Evolutionary conservation across 2,329 filamentous ascomycete species (phyloP).

Genomic region (Alternaria sp.): DNA sequence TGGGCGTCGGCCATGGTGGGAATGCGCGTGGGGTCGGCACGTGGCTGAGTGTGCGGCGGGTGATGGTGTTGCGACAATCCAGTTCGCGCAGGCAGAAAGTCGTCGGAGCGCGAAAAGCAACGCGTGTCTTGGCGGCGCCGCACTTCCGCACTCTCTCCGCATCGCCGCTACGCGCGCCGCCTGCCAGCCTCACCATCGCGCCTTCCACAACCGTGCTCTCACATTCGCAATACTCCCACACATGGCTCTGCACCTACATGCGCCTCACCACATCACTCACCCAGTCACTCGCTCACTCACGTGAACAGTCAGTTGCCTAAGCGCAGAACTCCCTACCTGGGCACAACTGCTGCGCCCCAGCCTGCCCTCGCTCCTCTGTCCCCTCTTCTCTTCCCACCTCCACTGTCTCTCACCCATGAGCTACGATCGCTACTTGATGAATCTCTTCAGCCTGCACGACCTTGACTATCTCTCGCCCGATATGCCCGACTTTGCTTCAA

Average conservation of each 20-base stretch:
- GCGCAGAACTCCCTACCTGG: not conserved
- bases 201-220: not conserved
- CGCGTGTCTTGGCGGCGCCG: constrained; percentile 10
- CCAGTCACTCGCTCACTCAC: not conserved
- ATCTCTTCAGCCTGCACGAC: constrained; percentile 28
- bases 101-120: constrained; percentile 2
- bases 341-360: constrained; percentile 1
- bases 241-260: not conserved
- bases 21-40: not conserved
- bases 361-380: not conserved
- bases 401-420: constrained; percentile 11
- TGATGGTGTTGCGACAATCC: constrained; percentile 1
- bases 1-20: constrained; percentile 78
- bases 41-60: not conserved
- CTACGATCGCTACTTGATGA: constrained; percentile 18
- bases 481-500: constrained; percentile 24
- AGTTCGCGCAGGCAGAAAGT: constrained; percentile 2
- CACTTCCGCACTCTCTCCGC: constrained; percentile 22
- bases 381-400: not conserved
- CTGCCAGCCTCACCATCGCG: not conserved
- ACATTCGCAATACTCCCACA: not conserved
- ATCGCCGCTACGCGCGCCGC: not conserved
- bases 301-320: not conserved
- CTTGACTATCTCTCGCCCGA: constrained; percentile 29
- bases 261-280: not conserved